phyloP scores from a whole-genome alignment of 2,329 filamentous ascomycete genomes.

The Sporothrix protearum region DNA sequence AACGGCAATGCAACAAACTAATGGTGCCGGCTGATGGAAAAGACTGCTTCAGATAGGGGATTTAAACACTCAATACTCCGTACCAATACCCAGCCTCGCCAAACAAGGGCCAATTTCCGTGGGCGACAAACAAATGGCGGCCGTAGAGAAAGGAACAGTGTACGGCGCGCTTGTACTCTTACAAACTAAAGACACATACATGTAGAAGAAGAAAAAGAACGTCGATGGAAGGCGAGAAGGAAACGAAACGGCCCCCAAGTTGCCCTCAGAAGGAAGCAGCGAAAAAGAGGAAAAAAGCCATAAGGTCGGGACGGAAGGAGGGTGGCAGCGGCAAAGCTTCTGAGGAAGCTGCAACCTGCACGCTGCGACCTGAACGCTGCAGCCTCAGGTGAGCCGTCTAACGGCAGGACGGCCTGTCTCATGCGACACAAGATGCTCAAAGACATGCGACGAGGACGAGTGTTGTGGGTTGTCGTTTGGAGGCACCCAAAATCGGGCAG shows the following conservation, averaged over 20 bases:
- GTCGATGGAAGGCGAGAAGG: neutral
- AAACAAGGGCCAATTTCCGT: too few relatives aligned
- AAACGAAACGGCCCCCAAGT: slow-evolving; percentile 6
- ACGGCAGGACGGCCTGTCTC: neutral
- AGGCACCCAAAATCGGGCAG: neutral
- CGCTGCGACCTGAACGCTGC: neutral
- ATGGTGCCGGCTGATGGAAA: neutral
- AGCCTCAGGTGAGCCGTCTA: too few relatives aligned
- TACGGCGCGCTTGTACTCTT: too few relatives aligned
- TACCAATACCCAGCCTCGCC: too few relatives aligned
- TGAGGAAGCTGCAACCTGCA: neutral
- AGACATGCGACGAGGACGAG: neutral
- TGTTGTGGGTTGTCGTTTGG: neutral
- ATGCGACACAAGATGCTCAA: neutral
- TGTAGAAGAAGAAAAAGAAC: neutral
- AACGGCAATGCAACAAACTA: neutral
- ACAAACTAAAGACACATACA: too few relatives aligned
- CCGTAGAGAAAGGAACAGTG: too few relatives aligned
- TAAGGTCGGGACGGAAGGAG: neutral
- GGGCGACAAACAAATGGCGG: too few relatives aligned
- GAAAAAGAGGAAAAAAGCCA: neutral
- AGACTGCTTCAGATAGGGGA: neutral
- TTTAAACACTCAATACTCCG: too few relatives aligned
- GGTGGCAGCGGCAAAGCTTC: slow-evolving; percentile 4
- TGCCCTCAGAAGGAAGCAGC: neutral